A percentile compares a stretch with the other conserved stretches of the same genome.
Conservation (phyloP, 2,329 filamentous ascomycete species). For the Alternaria sp. region DNA sequence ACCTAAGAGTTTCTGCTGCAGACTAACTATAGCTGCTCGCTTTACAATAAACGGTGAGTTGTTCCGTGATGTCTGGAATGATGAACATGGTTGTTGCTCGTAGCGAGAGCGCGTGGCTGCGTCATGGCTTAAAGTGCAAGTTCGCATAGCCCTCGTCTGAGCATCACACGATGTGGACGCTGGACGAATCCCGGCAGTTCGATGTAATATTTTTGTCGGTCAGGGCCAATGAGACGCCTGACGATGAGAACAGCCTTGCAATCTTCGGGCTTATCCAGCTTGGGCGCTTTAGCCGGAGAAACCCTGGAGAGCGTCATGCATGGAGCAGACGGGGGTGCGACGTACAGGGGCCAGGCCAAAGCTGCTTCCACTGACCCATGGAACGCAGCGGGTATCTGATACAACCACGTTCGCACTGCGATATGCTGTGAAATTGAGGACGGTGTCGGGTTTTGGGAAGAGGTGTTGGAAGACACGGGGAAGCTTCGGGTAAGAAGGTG, state of each 20-base stretch:
- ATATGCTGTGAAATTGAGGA: not conserved
- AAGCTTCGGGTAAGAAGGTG: slow-evolving; percentile 17
- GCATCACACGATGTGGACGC: not conserved
- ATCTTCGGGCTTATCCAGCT: slow-evolving; percentile 9
- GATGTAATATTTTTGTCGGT: slow-evolving; percentile 12
- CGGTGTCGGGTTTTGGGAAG: not conserved
- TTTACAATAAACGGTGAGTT: not conserved
- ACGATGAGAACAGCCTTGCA: slow-evolving; percentile 8
- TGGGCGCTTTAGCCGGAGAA: slow-evolving; percentile 29
- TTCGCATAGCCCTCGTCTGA: slow-evolving; percentile 8
- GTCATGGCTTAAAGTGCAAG: slow-evolving; percentile 10
- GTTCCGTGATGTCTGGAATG: slow-evolving; percentile 17
- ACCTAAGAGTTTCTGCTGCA: not conserved
- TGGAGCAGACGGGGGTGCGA: not conserved
- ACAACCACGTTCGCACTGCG: not conserved
- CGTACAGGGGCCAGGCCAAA: not conserved
- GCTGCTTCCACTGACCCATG: not conserved
- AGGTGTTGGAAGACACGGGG: not conserved
- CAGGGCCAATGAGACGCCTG: slow-evolving; percentile 20
- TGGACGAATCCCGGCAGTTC: slow-evolving; percentile 29
- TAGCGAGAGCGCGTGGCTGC: slow-evolving; percentile 25
- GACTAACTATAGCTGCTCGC: not conserved
- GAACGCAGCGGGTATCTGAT: not conserved
- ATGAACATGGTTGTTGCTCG: slow-evolving; percentile 18
- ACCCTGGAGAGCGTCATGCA: slow-evolving; percentile 4